phyloP scores from a whole-genome alignment of 2,329 filamentous ascomycete species.

The Leptographium radiaticola region DNA sequence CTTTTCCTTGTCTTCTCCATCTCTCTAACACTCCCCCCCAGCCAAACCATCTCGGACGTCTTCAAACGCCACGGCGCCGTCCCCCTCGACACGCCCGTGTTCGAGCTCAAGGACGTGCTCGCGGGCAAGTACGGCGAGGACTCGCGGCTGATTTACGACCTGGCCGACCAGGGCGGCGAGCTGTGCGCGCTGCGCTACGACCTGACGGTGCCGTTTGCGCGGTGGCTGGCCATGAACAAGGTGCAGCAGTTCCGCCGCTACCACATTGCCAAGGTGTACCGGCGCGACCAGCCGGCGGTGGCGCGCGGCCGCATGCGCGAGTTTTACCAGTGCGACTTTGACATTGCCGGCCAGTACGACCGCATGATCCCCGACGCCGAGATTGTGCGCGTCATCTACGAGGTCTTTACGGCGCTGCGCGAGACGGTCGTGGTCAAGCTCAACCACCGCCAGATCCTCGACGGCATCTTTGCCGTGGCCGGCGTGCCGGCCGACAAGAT shows the following conservation, averaged over 20 bases:
- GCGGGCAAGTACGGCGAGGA: constrained; percentile 47
- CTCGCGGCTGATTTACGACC: constrained; percentile 57
- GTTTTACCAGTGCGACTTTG: constrained; percentile 96
- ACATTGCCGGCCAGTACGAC: constrained; percentile 81
- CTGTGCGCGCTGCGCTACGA: constrained; percentile 72
- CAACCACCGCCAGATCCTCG: constrained; percentile 88
- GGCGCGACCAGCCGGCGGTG: constrained; percentile 41
- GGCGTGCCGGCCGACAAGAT: constrained; percentile 82
- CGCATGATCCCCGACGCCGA: constrained; percentile 88
- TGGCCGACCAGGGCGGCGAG: constrained; percentile 74
- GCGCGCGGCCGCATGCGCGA: constrained; percentile 88
- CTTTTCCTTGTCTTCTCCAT: too few species aligned
- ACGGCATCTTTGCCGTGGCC: constrained; percentile 83
- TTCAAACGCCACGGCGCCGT: constrained; percentile 50
- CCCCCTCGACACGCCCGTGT: constrained; percentile 60
- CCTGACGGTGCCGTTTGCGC: constrained; percentile 51
- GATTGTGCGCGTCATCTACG: constrained; percentile 69
- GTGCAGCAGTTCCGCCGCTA: constrained; percentile 83
- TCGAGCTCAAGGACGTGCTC: constrained; percentile 64
- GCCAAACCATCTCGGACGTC: constrained; percentile 12
- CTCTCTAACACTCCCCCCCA: constrained; percentile 1
- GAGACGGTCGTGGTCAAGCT: constrained; percentile 73
- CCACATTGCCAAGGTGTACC: constrained; percentile 87
- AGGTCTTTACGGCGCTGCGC: constrained; percentile 69
- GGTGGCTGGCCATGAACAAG: constrained; percentile 86